Conservation (phyloP, 306 rosid genomes). For the Lagenaria siceraria region DNA sequence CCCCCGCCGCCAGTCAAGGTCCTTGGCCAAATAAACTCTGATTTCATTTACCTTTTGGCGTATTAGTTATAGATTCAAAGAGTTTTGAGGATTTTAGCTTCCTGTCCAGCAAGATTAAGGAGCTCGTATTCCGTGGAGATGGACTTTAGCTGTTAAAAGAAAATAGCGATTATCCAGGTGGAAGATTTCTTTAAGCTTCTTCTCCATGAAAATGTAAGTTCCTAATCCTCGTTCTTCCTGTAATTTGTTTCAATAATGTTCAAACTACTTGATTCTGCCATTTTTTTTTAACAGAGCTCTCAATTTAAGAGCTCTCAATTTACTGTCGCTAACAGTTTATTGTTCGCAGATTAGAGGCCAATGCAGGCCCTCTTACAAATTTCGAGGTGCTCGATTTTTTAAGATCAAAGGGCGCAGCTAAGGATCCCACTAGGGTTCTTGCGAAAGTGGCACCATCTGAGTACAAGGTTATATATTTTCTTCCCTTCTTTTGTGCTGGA, state of each 20-base stretch:
- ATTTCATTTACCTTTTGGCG: too few relatives aligned
- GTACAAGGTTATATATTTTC: constrained; percentile 37
- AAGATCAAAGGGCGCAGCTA: constrained; percentile 56
- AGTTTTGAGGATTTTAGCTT: too few relatives aligned
- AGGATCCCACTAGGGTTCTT: constrained; percentile 47
- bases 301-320: background rate
- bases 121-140: too few relatives aligned
- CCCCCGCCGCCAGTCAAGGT: too few relatives aligned
- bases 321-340: background rate
- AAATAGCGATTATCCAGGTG: too few relatives aligned
- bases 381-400: constrained; percentile 65
- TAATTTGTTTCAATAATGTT: background rate
- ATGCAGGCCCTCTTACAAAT: constrained; percentile 53
- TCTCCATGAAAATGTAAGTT: background rate
- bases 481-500: background rate
- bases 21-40: too few relatives aligned
- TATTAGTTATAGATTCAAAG: too few relatives aligned
- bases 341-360: constrained; percentile 36
- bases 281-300: background rate
- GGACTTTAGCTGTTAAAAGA: too few relatives aligned
- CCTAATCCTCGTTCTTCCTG: background rate
- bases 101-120: too few relatives aligned
- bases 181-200: background rate
- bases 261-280: background rate
- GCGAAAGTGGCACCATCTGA: constrained; percentile 51